Conservation (phyloP, 352 stramenopile genomes). For the Pythium apleroticum region DNA sequence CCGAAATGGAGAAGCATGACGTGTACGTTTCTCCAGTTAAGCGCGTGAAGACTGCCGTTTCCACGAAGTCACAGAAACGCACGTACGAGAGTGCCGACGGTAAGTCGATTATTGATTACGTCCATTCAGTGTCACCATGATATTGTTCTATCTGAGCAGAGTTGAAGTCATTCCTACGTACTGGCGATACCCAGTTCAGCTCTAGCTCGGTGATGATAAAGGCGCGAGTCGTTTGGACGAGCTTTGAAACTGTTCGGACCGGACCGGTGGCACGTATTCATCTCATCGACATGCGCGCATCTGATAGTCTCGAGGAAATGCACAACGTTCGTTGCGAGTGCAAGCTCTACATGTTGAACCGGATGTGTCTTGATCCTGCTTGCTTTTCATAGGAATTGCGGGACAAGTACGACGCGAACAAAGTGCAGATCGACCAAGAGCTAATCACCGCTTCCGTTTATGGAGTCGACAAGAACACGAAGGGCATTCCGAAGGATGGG, state of each 20-base stretch:
- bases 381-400: background rate
- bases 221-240: slow-evolving; percentile 6
- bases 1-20: too few relatives aligned
- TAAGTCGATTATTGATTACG: background rate
- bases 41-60: background rate
- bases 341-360: too few relatives aligned
- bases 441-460: slow-evolving; percentile 9
- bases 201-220: background rate
- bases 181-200: too few relatives aligned
- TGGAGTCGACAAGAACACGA: slow-evolving; percentile 1
- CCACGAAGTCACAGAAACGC: background rate
- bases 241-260: background rate
- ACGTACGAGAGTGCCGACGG: slow-evolving; percentile 1
- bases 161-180: background rate
- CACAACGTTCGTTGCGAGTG: background rate
- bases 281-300: slow-evolving; percentile 5
- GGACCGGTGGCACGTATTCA: slow-evolving; percentile 9
- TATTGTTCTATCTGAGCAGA: background rate
- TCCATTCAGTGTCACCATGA: background rate
- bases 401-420: background rate
- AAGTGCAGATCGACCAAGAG: slow-evolving; percentile 1
- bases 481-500: background rate
- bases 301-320: slow-evolving; percentile 9
- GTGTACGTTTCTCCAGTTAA: background rate
- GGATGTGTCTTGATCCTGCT: too few relatives aligned